A percentile compares a stretch with the other conserved stretches of the same genome.
These are phyloP conservation scores for Leishmania turanica DNA, from an alignment of 208 protist species.

Conservation along the genomic window DNA sequence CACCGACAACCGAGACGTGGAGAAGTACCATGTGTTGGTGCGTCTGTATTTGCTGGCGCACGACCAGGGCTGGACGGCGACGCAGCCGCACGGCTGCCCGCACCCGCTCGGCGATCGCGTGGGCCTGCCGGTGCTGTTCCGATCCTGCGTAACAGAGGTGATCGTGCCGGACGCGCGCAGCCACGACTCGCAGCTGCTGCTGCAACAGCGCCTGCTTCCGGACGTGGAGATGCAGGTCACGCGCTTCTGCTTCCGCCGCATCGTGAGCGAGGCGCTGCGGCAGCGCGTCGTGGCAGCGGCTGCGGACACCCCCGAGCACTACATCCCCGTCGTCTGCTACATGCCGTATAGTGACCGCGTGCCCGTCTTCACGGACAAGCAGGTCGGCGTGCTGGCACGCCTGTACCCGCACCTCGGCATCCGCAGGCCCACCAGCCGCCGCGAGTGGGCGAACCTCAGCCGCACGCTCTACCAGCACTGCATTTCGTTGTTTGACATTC, in stretches of 20 bases:
- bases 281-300: constrained; percentile 10
- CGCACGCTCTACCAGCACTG: constrained; percentile 26
- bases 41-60: constrained; percentile 24
- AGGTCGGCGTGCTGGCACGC: constrained; percentile 18
- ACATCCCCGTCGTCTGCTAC: constrained; percentile 24
- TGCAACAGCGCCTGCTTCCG: constrained; percentile 16
- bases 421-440: constrained; percentile 7
- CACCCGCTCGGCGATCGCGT: constrained; percentile 9
- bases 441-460: constrained; percentile 15
- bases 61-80: constrained; percentile 30
- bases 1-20: constrained; percentile 13
- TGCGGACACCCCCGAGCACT: not conserved
- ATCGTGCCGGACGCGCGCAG: not conserved
- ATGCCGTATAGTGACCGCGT: constrained; percentile 12
- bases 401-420: constrained; percentile 21
- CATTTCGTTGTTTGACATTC: constrained; percentile 16
- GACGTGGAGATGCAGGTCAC: constrained; percentile 19
- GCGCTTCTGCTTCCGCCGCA: constrained; percentile 11
- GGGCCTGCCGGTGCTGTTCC: constrained; percentile 14
- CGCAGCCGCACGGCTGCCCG: constrained; percentile 5
- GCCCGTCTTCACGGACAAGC: constrained; percentile 20
- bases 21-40: constrained; percentile 31
- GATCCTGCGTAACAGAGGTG: constrained; percentile 1
- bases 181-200: constrained; percentile 5
- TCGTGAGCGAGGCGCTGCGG: constrained; percentile 25